Percentiles rank a stretch among this genome's conserved stretches.
phyloP scores from a whole-genome alignment of 805 yeast genomes.

The Yarrowia deformans region DNA sequence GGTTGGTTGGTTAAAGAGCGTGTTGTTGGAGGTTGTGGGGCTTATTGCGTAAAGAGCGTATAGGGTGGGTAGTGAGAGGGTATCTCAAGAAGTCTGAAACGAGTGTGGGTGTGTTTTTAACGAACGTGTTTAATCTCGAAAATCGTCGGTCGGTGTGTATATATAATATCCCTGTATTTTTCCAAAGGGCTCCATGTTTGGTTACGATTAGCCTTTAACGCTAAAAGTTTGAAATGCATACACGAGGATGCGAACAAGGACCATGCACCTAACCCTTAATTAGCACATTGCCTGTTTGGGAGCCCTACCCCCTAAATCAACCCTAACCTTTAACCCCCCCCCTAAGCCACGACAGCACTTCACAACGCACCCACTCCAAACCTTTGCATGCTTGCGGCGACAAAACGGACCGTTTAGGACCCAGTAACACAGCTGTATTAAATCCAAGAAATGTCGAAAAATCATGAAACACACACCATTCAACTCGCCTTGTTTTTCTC shows the following conservation, averaged over 20 bases:
- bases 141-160: neutral
- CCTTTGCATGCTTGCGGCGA: too few relatives aligned
- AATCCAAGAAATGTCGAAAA: too few relatives aligned
- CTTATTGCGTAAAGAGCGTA: neutral
- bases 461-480: too few relatives aligned
- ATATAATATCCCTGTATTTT: neutral
- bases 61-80: constrained; percentile 6
- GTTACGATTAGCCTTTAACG: neutral
- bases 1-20: neutral
- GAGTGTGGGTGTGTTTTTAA: neutral
- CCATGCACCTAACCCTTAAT: neutral
- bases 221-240: constrained; percentile 22
- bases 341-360: neutral
- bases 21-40: too few relatives aligned
- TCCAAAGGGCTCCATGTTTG: neutral
- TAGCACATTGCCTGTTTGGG: neutral
- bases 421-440: too few relatives aligned
- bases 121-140: too few relatives aligned
- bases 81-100: neutral
- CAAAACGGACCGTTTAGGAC: too few relatives aligned
- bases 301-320: neutral
- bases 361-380: too few relatives aligned
- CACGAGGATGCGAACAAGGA: neutral
- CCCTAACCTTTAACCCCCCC: constrained; percentile 20
- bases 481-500: too few relatives aligned